Base-by-base conservation (phyloP, 1,284 basidiomycete species). In the Fistulinella cinereoalba region DNA sequence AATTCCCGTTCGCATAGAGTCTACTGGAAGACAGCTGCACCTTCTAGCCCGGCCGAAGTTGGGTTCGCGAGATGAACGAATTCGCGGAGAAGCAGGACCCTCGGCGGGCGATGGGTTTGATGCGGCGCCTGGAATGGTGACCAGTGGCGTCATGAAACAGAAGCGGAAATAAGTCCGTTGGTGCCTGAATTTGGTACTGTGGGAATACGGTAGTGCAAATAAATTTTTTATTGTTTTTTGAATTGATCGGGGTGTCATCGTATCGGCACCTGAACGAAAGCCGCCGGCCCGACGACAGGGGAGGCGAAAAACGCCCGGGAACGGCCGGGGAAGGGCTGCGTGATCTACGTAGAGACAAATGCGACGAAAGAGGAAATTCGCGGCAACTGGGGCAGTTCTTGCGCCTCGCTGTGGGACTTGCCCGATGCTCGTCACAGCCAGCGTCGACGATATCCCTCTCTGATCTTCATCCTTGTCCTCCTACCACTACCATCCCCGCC, bases 241-340 rank as follows among this genome's bases (percentile, higher is more conserved):
- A 41, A 46, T 49, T 46, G 50, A 48, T 52, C 27, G 43, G 38
- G 46, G 28, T 18, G 37, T 25, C 42, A 38, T 37, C 40, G 50
- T 43, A 43, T 65, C 61, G 65, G 61, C 52, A 57, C 23, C 56
- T 54, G 52, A 65, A 46, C 43, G 37, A 54, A 56, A 67, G 62
- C 66, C 65, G 66, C 61, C 66, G 65, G 62, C 61, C 57, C 65
- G 57, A 61, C 45, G 46, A 58, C 53, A 61, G 57, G 44, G 33
- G 47, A 31, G 31, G 44, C 32, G 45, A 38, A 53, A 56, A 56
- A 51, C 29, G 39, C 28, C 55, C 62, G 61, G 61, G 41, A 33
- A 48, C 52, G 56, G 58, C 66, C 56, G 62, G 58, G 41, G 40
- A 47, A 40, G 43, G 41, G 23, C 18, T 40, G 45, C 24, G 41